Evolutionary conservation across 2,329 filamentous ascomycete genomes (phyloP).

Genomic region (Fusarium buharicum): DNA sequence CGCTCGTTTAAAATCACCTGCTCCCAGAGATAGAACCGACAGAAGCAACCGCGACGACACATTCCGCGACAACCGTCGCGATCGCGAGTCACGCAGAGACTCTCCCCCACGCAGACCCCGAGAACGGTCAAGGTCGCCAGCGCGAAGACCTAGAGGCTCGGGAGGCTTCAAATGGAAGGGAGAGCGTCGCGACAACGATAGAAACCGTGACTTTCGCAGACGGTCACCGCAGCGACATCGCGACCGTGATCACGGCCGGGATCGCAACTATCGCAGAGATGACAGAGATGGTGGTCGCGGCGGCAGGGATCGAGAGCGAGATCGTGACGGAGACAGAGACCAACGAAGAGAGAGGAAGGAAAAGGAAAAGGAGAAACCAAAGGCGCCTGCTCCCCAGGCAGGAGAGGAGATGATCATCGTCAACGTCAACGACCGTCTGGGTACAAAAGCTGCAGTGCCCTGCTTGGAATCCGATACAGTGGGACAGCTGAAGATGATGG

Average conservation of each 20-base stretch:
- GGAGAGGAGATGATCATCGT: constrained; percentile 91
- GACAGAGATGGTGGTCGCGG: constrained; percentile 40
- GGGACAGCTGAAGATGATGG: constrained; percentile 88
- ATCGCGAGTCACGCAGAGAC: constrained; percentile 30
- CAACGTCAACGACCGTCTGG: constrained; percentile 92
- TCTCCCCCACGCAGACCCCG: constrained; percentile 35
- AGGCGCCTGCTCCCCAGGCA: constrained; percentile 45
- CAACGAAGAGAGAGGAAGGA: constrained; percentile 50
- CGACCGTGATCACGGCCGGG: constrained; percentile 34
- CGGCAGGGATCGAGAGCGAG: constrained; percentile 18
- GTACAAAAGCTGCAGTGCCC: constrained; percentile 94
- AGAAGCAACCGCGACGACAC: constrained; percentile 13
- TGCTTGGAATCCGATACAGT: constrained; percentile 87
- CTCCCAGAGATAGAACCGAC: constrained; percentile 16
- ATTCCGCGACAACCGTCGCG: constrained; percentile 20
- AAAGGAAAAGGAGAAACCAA: constrained; percentile 53
- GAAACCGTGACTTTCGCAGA: constrained; percentile 40
- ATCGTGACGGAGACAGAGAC: constrained; percentile 27
- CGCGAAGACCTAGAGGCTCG: constrained; percentile 37
- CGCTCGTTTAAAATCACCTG: constrained; percentile 33
- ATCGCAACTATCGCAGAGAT: constrained; percentile 38
- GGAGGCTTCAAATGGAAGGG: constrained; percentile 45
- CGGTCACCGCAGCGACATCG: constrained; percentile 39
- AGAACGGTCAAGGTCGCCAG: constrained; percentile 41
- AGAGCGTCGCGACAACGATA: constrained; percentile 39